phyloP scores from a whole-genome alignment of 768 basidiomycete species.

The Amylocystis lapponica region DNA sequence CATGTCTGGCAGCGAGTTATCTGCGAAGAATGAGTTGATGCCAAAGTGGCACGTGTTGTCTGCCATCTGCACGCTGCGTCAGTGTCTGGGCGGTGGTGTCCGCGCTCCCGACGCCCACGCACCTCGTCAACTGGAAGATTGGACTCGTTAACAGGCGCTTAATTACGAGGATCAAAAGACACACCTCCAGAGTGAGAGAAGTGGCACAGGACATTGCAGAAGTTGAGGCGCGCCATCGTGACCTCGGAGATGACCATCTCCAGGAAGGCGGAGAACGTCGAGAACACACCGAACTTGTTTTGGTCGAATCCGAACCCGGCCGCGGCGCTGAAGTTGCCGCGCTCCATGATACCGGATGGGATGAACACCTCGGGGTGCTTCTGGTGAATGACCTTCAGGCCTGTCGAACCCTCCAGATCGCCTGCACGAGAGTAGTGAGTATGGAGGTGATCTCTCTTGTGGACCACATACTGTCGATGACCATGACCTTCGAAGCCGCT shows the following conservation, averaged over 20 bases:
- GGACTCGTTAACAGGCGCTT: constrained; percentile 46
- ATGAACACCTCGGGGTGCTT: constrained; percentile 87
- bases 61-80: constrained; percentile 39
- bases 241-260: constrained; percentile 89
- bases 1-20: constrained; percentile 79
- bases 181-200: constrained; percentile 85
- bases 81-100: not conserved
- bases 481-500: constrained; percentile 74
- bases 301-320: constrained; percentile 76
- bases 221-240: constrained; percentile 89
- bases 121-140: constrained; percentile 50
- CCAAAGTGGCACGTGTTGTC: constrained; percentile 63
- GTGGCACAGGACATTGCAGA: constrained; percentile 83
- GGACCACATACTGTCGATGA: constrained; percentile 71
- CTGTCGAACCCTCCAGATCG: constrained; percentile 87
- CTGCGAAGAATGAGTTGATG: constrained; percentile 82
- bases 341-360: constrained; percentile 61
- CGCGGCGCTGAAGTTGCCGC: constrained; percentile 27
- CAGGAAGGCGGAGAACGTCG: constrained; percentile 87
- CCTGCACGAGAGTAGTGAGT: constrained; percentile 44
- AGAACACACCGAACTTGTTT: constrained; percentile 83
- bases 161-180: constrained; percentile 27
- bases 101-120: constrained; percentile 1
- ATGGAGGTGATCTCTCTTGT: constrained; percentile 16
- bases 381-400: constrained; percentile 81